phyloP scores from a whole-genome alignment of 495 filamentous ascomycete genomes.

The Parathielavia hyrcaniae region DNA sequence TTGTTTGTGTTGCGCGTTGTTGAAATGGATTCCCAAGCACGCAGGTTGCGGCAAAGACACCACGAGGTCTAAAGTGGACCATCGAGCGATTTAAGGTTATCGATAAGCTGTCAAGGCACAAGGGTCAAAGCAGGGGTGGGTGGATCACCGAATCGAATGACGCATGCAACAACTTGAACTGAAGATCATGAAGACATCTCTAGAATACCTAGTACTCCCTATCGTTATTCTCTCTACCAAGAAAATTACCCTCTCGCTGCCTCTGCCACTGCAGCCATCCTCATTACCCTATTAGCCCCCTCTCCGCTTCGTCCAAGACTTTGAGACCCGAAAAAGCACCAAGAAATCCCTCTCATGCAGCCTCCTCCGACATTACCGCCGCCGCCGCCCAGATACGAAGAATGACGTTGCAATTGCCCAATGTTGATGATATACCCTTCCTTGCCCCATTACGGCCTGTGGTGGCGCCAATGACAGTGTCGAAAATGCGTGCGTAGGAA shows the following conservation, averaged over 20 bases:
- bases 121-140: background rate
- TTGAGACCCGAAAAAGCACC: background rate
- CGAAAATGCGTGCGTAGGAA: background rate
- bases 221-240: background rate
- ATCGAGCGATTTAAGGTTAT: conserved; percentile 20
- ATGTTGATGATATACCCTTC: background rate
- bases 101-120: conserved; percentile 7
- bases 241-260: background rate
- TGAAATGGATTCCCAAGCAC: background rate
- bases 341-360: background rate
- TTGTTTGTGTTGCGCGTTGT: background rate
- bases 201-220: background rate
- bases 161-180: too few relatives aligned
- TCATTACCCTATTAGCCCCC: background rate
- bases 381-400: background rate
- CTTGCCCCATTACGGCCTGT: background rate
- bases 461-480: background rate
- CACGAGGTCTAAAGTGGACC: conserved; percentile 11
- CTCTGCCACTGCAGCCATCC: background rate
- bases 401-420: background rate
- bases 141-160: too few relatives aligned
- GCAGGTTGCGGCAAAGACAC: background rate
- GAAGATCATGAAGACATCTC: background rate
- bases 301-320: background rate
- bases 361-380: background rate